A percentile compares a stretch with the other conserved stretches of the same genome.
These are phyloP conservation scores for Haplosporangium gracile DNA, from an alignment of 192 early-diverging fungal species.

Conservation along the genomic window DNA sequence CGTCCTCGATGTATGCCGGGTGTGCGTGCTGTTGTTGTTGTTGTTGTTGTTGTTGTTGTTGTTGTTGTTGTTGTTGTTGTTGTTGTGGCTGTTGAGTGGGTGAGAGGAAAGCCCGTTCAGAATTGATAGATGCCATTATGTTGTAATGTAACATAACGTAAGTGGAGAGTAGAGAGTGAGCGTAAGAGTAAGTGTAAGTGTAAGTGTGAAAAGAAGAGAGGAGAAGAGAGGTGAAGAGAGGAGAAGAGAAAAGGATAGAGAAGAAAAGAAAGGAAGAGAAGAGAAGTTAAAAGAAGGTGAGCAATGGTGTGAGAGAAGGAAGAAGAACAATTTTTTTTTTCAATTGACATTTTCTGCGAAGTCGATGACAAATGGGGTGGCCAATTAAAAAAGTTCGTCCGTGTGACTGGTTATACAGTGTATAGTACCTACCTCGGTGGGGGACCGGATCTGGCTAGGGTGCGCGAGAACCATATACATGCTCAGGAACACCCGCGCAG, in stretches of 20 bases:
- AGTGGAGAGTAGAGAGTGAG: background rate
- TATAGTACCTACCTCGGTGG: slow-evolving; percentile 44
- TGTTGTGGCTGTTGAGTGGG: background rate
- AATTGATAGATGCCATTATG: slow-evolving; percentile 5
- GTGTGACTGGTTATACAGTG: background rate
- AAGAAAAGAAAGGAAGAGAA: background rate
- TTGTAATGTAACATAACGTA: background rate
- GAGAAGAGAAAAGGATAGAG: slow-evolving; percentile 9
- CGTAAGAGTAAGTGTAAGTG: background rate
- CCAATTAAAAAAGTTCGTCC: background rate
- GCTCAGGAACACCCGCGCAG: slow-evolving; percentile 76
- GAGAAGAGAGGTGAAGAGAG: background rate
- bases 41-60: background rate
- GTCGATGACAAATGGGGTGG: slow-evolving; percentile 1
- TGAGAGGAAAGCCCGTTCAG: background rate
- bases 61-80: too few species aligned
- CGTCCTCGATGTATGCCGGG: background rate
- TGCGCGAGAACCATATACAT: slow-evolving; percentile 80
- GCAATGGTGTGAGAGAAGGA: background rate
- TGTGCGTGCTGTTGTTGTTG: background rate
- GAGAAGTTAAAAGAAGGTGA: background rate
- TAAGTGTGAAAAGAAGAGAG: background rate
- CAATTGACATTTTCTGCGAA: background rate
- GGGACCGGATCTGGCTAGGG: slow-evolving; percentile 71
- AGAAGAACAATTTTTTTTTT: slow-evolving; percentile 30